Conservation (phyloP, 2,329 filamentous ascomycete species). For the Penicillium sp. region DNA sequence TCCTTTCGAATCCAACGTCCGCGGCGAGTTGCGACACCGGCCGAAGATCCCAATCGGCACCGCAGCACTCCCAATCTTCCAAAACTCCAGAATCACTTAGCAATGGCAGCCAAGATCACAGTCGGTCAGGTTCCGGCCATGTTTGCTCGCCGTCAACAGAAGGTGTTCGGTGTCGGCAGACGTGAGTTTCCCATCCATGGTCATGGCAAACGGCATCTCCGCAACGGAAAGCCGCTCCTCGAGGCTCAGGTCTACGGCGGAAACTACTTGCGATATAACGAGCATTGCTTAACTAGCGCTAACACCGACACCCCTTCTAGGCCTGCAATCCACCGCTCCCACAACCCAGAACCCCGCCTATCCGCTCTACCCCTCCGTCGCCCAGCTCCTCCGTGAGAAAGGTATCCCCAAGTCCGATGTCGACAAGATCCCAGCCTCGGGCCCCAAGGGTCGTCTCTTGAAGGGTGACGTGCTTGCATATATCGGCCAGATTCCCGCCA, state of each 20-base stretch:
- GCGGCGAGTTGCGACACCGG: conserved; percentile 21
- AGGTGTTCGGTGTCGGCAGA: conserved; percentile 30
- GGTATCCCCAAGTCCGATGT: conserved; percentile 73
- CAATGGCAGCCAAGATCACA: conserved; percentile 38
- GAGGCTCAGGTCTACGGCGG: neutral
- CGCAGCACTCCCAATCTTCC: conserved; percentile 10
- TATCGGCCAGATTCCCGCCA: conserved; percentile 71
- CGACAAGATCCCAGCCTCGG: conserved; percentile 79
- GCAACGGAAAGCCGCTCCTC: conserved; percentile 1
- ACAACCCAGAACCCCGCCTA: conserved; percentile 47
- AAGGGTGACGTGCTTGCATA: conserved; percentile 96
- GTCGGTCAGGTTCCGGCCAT: conserved; percentile 35
- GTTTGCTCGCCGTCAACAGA: conserved; percentile 38
- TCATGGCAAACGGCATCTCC: neutral
- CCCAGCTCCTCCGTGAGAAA: conserved; percentile 75
- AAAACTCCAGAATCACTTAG: conserved; percentile 7
- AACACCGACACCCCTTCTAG: conserved; percentile 20
- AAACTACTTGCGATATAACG: neutral
- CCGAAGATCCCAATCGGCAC: conserved; percentile 18
- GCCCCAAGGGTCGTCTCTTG: conserved; percentile 81
- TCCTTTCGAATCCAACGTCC: conserved; percentile 24
- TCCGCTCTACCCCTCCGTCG: conserved; percentile 71
- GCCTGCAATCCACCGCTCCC: conserved; percentile 37
- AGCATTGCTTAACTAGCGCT: conserved; percentile 1
- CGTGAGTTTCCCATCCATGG: conserved; percentile 34